Percentiles rank a stretch among this genome's conserved stretches.
phyloP scores from a whole-genome alignment of 2,329 filamentous ascomycete species.

The Fusarium sp. region DNA sequence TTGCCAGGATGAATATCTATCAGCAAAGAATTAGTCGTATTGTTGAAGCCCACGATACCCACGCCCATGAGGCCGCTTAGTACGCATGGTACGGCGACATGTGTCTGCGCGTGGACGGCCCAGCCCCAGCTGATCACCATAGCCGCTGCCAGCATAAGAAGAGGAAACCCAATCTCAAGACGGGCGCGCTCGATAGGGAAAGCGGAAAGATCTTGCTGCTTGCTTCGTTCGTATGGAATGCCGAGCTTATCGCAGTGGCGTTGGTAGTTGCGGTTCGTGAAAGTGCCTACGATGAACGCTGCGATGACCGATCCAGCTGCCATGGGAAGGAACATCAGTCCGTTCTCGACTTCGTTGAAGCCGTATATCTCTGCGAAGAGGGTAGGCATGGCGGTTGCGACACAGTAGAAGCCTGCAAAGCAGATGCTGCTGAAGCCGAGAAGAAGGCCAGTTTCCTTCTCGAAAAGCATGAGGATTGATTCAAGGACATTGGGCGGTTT shows the following conservation, averaged over 20 bases:
- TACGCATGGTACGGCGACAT: slow-evolving; percentile 59
- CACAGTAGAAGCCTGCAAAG: slow-evolving; percentile 63
- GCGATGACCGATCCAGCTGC: slow-evolving; percentile 62
- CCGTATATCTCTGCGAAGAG: slow-evolving; percentile 65
- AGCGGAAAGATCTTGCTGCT: slow-evolving; percentile 59
- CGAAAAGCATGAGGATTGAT: slow-evolving; percentile 54
- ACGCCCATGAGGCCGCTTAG: slow-evolving; percentile 60
- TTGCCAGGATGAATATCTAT: slow-evolving; percentile 66
- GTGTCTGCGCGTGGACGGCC: slow-evolving; percentile 56
- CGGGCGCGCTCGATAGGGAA: slow-evolving; percentile 65
- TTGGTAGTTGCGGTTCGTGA: slow-evolving; percentile 75
- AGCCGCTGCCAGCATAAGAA: slow-evolving; percentile 62
- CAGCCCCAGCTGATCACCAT: slow-evolving; percentile 64
- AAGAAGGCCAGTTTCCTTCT: slow-evolving; percentile 58
- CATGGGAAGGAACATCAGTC: slow-evolving; percentile 64
- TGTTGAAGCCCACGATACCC: slow-evolving; percentile 65
- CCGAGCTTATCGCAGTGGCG: slow-evolving; percentile 66
- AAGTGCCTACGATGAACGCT: slow-evolving; percentile 60
- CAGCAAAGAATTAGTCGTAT: slow-evolving; percentile 63
- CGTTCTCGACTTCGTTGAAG: slow-evolving; percentile 65
- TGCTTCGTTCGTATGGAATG: slow-evolving; percentile 63
- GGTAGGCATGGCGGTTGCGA: slow-evolving; percentile 58
- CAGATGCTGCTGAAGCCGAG: slow-evolving; percentile 58
- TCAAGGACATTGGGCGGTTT: slow-evolving; percentile 55
- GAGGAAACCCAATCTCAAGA: slow-evolving; percentile 60